These are phyloP conservation scores for Monosporascus sp. DNA, from an alignment of 2,329 filamentous ascomycete species.

Conservation along the genomic window DNA sequence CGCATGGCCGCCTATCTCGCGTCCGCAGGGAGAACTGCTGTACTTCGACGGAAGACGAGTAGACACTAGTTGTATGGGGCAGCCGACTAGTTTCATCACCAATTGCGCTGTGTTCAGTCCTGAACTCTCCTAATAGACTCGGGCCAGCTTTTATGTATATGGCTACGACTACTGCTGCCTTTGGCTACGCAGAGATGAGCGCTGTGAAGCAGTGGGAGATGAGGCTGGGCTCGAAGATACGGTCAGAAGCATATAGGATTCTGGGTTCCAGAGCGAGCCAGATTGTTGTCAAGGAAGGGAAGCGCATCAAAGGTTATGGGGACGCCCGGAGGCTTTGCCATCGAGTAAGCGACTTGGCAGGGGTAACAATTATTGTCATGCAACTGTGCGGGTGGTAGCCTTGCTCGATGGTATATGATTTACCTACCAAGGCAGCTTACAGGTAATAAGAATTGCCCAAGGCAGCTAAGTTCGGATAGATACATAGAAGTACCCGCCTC, in stretches of 20 bases:
- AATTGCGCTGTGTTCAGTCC: not conserved
- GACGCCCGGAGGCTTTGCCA: not conserved
- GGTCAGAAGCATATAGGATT: not conserved
- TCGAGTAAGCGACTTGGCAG: not conserved
- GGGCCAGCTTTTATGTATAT: not conserved
- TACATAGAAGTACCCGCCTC: constrained; percentile 1
- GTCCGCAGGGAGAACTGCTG: not conserved
- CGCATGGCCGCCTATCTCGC: constrained; percentile 3
- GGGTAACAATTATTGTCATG: not conserved
- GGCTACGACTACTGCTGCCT: not conserved
- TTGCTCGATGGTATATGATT: constrained; percentile 19
- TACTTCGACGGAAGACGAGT: not conserved
- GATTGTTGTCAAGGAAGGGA: not conserved
- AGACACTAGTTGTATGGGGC: not conserved
- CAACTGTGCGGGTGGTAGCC: not conserved
- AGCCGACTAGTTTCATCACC: not conserved
- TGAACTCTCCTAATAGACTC: not conserved
- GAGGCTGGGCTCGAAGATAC: not conserved
- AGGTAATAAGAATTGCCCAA: constrained; percentile 12
- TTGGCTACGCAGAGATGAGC: not conserved
- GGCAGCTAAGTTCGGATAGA: constrained; percentile 15
- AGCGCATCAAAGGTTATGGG: not conserved
- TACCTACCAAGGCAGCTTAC: constrained; percentile 17
- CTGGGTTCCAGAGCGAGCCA: not conserved
- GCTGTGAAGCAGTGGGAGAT: not conserved